Percentiles rank a stretch among this genome's conserved stretches.
These are phyloP conservation scores for Pichia sp. DNA, from an alignment of 1,139 yeast species.

Conservation along the genomic window DNA sequence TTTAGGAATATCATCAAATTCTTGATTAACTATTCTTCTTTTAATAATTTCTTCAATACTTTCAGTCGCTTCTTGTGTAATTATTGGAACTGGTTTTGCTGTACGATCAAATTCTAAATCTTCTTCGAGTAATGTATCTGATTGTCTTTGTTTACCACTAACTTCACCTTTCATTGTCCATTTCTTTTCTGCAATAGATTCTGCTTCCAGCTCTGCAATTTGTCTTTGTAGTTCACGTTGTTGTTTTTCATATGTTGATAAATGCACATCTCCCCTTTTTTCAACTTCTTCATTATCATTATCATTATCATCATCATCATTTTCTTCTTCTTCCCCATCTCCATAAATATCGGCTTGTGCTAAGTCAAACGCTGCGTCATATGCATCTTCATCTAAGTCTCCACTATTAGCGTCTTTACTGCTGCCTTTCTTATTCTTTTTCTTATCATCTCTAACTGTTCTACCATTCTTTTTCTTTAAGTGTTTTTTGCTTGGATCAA, in stretches of 20 bases:
- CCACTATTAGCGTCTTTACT: neutral
- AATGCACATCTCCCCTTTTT: slow-evolving; percentile 27
- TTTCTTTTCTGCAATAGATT: slow-evolving; percentile 81
- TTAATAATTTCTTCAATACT: slow-evolving; percentile 82
- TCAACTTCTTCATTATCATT: slow-evolving; percentile 28
- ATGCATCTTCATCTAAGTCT: slow-evolving; percentile 38
- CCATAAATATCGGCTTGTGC: slow-evolving; percentile 61
- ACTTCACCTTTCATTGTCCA: slow-evolving; percentile 97
- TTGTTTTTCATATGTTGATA: slow-evolving; percentile 80
- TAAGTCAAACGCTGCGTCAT: slow-evolving; percentile 44
- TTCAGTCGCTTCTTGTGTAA: slow-evolving; percentile 83
- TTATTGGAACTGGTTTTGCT: slow-evolving; percentile 84
- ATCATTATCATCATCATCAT: slow-evolving; percentile 29
- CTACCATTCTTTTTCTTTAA: slow-evolving; percentile 22
- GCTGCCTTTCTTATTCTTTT: slow-evolving; percentile 21
- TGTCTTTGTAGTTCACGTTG: slow-evolving; percentile 71
- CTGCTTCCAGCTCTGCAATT: slow-evolving; percentile 73
- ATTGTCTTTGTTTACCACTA: slow-evolving; percentile 71
- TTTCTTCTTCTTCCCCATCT: slow-evolving; percentile 47
- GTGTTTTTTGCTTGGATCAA: slow-evolving; percentile 30
- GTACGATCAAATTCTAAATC: slow-evolving; percentile 68
- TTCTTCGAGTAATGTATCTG: slow-evolving; percentile 69
- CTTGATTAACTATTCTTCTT: slow-evolving; percentile 64
- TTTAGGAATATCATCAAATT: slow-evolving; percentile 81
- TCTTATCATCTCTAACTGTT: slow-evolving; percentile 16